A percentile compares a stretch with the other conserved stretches of the same genome.
phyloP scores from a whole-genome alignment of 495 filamentous ascomycete genomes.

The Aspergillus affinis region DNA sequence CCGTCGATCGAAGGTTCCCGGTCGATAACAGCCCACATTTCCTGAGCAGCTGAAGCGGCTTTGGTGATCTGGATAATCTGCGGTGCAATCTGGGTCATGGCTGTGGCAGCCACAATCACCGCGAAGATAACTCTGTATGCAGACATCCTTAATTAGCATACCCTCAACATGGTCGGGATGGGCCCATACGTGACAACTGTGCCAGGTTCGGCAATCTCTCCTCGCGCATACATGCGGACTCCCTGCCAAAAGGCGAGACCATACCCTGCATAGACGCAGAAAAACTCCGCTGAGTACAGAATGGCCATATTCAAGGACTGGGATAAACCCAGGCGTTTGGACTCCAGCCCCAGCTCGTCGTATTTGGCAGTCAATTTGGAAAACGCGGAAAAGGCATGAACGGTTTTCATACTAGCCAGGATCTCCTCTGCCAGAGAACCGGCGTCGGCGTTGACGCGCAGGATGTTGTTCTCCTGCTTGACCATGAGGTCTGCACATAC shows the following conservation, averaged over 20 bases:
- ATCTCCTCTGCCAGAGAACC: slow-evolving; percentile 19
- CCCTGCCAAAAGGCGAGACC: slow-evolving; percentile 29
- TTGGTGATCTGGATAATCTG: slow-evolving; percentile 31
- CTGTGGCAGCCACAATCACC: slow-evolving; percentile 45
- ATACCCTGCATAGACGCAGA: slow-evolving; percentile 16
- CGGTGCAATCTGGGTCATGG: slow-evolving; percentile 22
- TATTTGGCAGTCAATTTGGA: slow-evolving; percentile 12
- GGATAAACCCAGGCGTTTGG: slow-evolving; percentile 2
- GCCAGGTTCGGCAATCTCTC: slow-evolving; percentile 73
- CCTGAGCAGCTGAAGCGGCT: slow-evolving; percentile 35
- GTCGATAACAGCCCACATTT: slow-evolving; percentile 40
- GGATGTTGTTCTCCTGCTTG: slow-evolving; percentile 4
- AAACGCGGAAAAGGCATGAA: slow-evolving; percentile 17
- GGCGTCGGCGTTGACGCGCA: slow-evolving; percentile 15
- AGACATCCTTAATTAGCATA: slow-evolving; percentile 39
- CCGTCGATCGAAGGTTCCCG: slow-evolving; percentile 31
- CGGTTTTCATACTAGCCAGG: slow-evolving; percentile 13
- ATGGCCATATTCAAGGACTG: slow-evolving; percentile 3
- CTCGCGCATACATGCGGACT: slow-evolving; percentile 63
- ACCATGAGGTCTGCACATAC: not conserved
- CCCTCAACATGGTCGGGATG: slow-evolving; percentile 12
- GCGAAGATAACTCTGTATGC: slow-evolving; percentile 11
- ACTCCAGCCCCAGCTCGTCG: slow-evolving; percentile 8
- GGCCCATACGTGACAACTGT: slow-evolving; percentile 49
- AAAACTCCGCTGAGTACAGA: slow-evolving; percentile 13